Percentiles rank a stretch among this genome's conserved stretches.
Conservation (phyloP, 305 asterid species). For the Solanum hybrid region DNA sequence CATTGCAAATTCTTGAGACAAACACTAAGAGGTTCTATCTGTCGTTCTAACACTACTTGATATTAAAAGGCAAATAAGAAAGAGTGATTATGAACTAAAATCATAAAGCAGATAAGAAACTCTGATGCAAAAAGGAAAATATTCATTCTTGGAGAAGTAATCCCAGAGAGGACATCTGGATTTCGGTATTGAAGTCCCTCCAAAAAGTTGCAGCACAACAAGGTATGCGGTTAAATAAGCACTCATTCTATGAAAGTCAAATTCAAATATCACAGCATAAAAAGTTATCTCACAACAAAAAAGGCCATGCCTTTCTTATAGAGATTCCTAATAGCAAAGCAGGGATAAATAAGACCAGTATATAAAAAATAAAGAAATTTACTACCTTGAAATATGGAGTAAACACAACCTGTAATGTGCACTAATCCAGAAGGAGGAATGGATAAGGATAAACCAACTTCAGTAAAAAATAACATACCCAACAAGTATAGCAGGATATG, state of each 20-base stretch:
- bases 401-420: background rate
- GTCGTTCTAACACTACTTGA: background rate
- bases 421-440: background rate
- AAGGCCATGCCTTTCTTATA: background rate
- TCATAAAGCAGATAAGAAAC: background rate
- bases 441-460: background rate
- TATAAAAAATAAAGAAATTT: background rate
- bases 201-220: background rate
- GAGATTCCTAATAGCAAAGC: background rate
- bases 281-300: background rate
- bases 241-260: background rate
- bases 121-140: background rate
- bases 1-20: background rate
- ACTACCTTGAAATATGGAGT: background rate
- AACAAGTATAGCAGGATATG: constrained; percentile 94
- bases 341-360: background rate
- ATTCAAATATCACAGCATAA: background rate
- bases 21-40: background rate
- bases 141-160: background rate
- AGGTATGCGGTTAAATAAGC: background rate
- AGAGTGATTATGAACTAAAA: background rate
- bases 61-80: background rate
- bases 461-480: constrained; percentile 46
- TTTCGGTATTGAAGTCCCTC: background rate
- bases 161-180: background rate